These are phyloP conservation scores for Musa acuminata DNA, from an alignment of 176 grass and related monocot species.

Conservation along the genomic window DNA sequence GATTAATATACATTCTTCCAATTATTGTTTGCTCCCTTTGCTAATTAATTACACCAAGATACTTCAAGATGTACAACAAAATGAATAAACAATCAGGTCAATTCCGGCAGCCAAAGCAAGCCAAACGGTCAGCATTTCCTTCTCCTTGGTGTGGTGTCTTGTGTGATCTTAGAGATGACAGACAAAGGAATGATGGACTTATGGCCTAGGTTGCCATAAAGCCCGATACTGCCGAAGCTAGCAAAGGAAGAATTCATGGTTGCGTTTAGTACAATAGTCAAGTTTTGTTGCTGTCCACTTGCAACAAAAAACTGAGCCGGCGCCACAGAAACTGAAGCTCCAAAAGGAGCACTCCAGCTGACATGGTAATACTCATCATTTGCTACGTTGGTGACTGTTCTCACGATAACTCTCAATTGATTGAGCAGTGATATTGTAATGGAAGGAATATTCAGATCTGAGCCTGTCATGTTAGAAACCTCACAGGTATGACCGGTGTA, in stretches of 20 bases:
- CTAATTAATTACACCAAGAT: conserved; percentile 8
- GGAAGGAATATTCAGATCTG: conserved; percentile 75
- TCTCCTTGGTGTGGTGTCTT: conserved; percentile 3
- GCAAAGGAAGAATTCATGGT: conserved; percentile 44
- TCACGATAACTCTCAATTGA: conserved; percentile 42
- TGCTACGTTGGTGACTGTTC: conserved; percentile 62
- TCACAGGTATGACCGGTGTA: conserved; percentile 61
- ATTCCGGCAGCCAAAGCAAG: not conserved
- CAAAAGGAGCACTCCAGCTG: conserved; percentile 58
- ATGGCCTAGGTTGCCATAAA: conserved; percentile 70
- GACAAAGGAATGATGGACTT: conserved; percentile 47
- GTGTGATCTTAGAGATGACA: conserved; percentile 63
- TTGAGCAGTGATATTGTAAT: conserved; percentile 76
- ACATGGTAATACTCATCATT: conserved; percentile 52
- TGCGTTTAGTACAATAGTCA: conserved; percentile 61
- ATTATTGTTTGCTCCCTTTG: not conserved
- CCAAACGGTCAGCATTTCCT: conserved; percentile 1
- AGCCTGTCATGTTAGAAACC: conserved; percentile 41
- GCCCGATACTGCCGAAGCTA: conserved; percentile 65
- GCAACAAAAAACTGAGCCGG: conserved; percentile 51
- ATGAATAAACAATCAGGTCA: not conserved
- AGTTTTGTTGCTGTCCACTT: conserved; percentile 50
- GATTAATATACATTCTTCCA: not conserved
- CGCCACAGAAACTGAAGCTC: conserved; percentile 32
- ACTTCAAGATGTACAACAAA: not conserved